phyloP scores from a whole-genome alignment of 2,329 filamentous ascomycete genomes.

The Nemania sp. region DNA sequence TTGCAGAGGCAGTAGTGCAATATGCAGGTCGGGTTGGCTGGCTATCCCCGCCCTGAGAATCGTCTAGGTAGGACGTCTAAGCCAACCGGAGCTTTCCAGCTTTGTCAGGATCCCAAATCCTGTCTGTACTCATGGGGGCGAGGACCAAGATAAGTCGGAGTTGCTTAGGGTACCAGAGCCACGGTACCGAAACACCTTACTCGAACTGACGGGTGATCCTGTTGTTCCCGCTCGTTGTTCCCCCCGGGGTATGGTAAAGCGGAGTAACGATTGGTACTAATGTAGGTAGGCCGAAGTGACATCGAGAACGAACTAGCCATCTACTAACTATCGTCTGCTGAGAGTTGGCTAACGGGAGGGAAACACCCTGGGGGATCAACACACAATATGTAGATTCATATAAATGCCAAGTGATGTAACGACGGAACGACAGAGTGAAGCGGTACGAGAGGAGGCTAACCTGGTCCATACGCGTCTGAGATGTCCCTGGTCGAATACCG shows the following conservation, averaged over 20 bases:
- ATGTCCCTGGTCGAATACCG: constrained; percentile 17
- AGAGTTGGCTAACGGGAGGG: constrained; percentile 2
- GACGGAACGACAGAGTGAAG: constrained; percentile 6
- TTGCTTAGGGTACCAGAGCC: constrained; percentile 18
- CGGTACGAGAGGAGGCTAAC: not conserved
- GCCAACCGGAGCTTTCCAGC: constrained; percentile 6
- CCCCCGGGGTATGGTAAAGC: constrained; percentile 6
- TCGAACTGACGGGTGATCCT: constrained; percentile 5
- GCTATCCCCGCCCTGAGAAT: constrained; percentile 3
- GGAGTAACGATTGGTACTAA: constrained; percentile 24
- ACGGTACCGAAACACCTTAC: constrained; percentile 17
- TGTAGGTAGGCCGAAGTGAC: constrained; percentile 6
- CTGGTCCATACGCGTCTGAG: constrained; percentile 19
- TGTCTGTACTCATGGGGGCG: not conserved
- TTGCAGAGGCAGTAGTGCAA: constrained; percentile 7
- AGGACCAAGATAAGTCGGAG: not conserved
- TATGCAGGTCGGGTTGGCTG: not conserved
- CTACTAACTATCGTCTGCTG: not conserved
- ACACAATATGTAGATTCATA: constrained; percentile 13
- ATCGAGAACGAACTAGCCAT: not conserved
- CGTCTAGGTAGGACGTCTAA: not conserved
- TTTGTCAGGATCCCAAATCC: constrained; percentile 10
- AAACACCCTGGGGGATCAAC: constrained; percentile 19
- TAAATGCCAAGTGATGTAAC: constrained; percentile 15
- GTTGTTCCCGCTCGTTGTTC: not conserved